These are phyloP conservation scores for Proliferodiscus dingleyae DNA, from an alignment of 2,329 filamentous ascomycete species.

Conservation along the genomic window DNA sequence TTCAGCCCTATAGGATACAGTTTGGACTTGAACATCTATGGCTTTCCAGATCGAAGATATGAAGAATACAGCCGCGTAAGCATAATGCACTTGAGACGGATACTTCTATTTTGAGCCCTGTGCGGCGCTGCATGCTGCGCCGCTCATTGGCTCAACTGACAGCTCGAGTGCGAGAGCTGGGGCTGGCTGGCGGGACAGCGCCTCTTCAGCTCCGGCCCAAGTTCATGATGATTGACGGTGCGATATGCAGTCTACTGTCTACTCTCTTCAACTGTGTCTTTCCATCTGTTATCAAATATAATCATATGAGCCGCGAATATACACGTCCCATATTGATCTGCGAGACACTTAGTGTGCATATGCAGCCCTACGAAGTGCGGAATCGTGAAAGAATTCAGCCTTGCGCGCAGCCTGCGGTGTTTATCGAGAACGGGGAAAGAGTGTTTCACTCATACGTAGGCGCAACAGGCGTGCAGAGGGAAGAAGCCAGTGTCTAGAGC, in stretches of 20 bases:
- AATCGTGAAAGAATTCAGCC: conserved; percentile 1
- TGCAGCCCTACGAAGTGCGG: too few relatives aligned
- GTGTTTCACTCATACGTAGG: neutral
- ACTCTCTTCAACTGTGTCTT: neutral
- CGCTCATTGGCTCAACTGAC: neutral
- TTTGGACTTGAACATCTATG: too few relatives aligned
- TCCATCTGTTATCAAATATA: too few relatives aligned
- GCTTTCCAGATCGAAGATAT: too few relatives aligned
- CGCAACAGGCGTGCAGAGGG: neutral
- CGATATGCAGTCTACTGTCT: neutral
- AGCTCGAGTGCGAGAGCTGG: neutral
- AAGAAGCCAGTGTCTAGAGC: neutral
- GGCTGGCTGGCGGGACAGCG: neutral
- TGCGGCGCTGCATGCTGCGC: too few relatives aligned
- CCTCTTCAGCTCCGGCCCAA: neutral
- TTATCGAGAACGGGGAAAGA: neutral
- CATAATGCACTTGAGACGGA: too few relatives aligned
- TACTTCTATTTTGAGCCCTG: too few relatives aligned
- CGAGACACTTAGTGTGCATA: too few relatives aligned
- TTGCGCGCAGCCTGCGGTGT: conserved; percentile 5
- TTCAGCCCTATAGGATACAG: too few relatives aligned
- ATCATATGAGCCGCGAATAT: too few relatives aligned
- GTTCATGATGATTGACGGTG: neutral
- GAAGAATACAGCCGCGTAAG: too few relatives aligned
- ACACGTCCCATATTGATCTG: too few relatives aligned